These are phyloP conservation scores for Usnea hakonensis DNA, from an alignment of 495 filamentous ascomycete genomes.

Conservation along the genomic window DNA sequence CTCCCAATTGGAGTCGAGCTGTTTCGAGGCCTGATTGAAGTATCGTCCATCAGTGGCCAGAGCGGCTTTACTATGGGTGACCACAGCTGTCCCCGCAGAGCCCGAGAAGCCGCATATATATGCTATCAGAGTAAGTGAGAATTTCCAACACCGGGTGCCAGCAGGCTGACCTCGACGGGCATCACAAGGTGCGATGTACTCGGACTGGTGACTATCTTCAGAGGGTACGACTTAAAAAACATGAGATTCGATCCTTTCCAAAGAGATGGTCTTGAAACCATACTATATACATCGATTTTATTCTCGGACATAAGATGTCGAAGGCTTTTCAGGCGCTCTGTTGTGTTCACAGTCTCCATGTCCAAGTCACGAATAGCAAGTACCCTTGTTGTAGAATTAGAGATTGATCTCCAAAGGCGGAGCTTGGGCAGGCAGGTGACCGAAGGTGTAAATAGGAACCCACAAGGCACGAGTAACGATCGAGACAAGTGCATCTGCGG, in stretches of 20 bases:
- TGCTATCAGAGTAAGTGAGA: constrained; percentile 36
- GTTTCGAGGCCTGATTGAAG: constrained; percentile 92
- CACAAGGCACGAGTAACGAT: background rate
- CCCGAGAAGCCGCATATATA: constrained; percentile 94
- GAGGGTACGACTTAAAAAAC: constrained; percentile 72
- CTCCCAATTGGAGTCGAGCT: constrained; percentile 87
- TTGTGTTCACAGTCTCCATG: constrained; percentile 83
- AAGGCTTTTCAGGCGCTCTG: constrained; percentile 64
- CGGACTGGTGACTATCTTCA: constrained; percentile 94
- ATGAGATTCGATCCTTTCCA: constrained; percentile 13
- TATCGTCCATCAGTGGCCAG: constrained; percentile 95
- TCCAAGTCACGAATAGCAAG: background rate
- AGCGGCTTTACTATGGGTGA: constrained; percentile 80
- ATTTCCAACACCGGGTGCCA: constrained; percentile 3
- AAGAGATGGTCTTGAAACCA: constrained; percentile 27
- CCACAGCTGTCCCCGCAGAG: constrained; percentile 85
- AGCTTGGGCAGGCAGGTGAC: background rate
- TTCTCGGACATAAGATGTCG: constrained; percentile 81
- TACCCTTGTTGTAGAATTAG: background rate
- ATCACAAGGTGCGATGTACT: constrained; percentile 95
- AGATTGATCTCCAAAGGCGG: background rate
- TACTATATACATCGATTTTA: constrained; percentile 92
- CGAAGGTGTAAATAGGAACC: background rate
- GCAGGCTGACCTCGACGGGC: constrained; percentile 63
- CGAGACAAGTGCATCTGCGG: background rate